Evolutionary conservation across 169 alveolate species (phyloP).

Genomic region (Eimeria brunetti): DNA sequence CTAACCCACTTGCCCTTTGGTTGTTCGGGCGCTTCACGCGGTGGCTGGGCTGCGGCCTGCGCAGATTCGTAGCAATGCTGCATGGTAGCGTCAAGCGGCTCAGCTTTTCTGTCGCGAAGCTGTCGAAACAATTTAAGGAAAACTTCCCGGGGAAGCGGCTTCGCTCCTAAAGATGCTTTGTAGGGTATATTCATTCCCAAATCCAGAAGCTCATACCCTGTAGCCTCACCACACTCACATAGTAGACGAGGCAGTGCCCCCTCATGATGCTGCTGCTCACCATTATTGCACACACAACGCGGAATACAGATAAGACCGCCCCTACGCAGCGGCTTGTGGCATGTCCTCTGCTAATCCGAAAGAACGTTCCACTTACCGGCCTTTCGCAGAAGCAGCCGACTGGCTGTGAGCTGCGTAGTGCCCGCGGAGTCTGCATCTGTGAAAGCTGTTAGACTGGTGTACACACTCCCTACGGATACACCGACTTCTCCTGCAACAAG

Average conservation of each 20-base stretch:
- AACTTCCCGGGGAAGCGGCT: constrained; percentile 41
- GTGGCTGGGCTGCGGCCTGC: not conserved
- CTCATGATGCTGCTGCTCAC: not conserved
- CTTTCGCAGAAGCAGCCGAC: constrained; percentile 57
- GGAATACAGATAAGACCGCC: not conserved
- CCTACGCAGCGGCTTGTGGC: not conserved
- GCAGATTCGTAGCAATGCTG: constrained; percentile 14
- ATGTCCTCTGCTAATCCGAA: not conserved
- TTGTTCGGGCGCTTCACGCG: not conserved
- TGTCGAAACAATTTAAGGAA: constrained; percentile 36
- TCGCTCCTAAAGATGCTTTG: constrained; percentile 60
- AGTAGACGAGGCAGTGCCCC: not conserved
- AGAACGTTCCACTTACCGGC: not conserved
- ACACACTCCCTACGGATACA: constrained; percentile 60
- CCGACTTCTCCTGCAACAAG: constrained; percentile 75
- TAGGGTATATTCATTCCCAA: constrained; percentile 67
- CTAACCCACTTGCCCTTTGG: not conserved
- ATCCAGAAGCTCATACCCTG: constrained; percentile 68
- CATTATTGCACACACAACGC: not conserved
- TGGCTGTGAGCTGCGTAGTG: constrained; percentile 63
- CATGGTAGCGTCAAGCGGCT: constrained; percentile 29
- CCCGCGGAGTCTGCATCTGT: constrained; percentile 69
- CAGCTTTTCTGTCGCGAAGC: constrained; percentile 41
- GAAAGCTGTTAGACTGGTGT: constrained; percentile 76
- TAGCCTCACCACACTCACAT: not conserved